Percentiles rank a stretch among this genome's conserved stretches.
Evolutionary conservation across 2,329 filamentous ascomycete genomes (phyloP).

Genomic region (Penicillium sp.): DNA sequence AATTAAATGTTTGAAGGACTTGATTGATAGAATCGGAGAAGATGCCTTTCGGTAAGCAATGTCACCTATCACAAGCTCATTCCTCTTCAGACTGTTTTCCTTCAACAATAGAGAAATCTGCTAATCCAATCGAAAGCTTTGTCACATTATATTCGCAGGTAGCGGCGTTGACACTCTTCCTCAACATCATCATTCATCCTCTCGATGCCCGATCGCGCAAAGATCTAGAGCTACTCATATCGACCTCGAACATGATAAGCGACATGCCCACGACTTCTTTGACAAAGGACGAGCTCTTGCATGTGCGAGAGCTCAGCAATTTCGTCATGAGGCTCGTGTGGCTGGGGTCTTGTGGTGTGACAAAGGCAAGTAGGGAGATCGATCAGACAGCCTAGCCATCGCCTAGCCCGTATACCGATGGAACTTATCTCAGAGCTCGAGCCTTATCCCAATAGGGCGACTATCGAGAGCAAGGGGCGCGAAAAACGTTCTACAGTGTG

Average conservation of each 20-base stretch:
- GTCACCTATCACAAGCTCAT: not conserved
- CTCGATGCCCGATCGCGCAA: conserved; percentile 6
- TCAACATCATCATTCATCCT: conserved; percentile 19
- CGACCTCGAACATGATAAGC: conserved; percentile 10
- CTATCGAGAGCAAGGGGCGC: too few species aligned
- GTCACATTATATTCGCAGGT: conserved; percentile 9
- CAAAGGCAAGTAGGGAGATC: conserved; percentile 5
- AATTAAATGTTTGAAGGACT: conserved; percentile 7
- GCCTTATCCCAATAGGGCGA: too few species aligned
- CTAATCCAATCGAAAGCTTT: conserved; percentile 3
- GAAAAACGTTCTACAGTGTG: too few species aligned
- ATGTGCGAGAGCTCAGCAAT: conserved; percentile 4
- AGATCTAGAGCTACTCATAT: conserved; percentile 16
- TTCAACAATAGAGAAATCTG: not conserved
- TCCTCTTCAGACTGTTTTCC: not conserved
- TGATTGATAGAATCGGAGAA: conserved; percentile 3
- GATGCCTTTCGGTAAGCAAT: conserved; percentile 10
- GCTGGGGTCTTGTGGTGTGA: conserved; percentile 16
- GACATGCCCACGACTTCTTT: conserved; percentile 1
- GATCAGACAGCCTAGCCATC: not conserved
- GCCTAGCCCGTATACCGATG: not conserved
- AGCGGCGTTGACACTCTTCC: conserved; percentile 13
- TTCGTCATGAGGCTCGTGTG: conserved; percentile 16
- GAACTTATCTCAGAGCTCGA: too few species aligned
- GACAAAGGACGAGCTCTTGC: conserved; percentile 3